Conservation (phyloP, 139 green algal species). For the Volvox africanus region DNA sequence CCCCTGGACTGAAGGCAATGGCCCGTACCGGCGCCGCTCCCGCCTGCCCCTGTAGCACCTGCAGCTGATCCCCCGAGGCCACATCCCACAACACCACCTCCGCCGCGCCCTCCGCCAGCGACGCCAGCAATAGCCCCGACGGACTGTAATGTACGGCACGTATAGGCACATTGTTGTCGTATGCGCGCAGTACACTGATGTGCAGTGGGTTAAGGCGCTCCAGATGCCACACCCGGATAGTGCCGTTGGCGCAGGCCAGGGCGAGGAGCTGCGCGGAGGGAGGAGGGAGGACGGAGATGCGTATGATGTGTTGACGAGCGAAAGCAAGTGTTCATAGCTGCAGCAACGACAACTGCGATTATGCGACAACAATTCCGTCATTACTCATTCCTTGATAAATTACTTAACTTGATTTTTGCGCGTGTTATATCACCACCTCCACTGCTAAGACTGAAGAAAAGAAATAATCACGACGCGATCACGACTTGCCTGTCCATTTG, state of each 20-base stretch:
- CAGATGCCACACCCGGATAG: slow-evolving; percentile 25
- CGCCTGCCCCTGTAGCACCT: not conserved
- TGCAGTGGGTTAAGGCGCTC: slow-evolving; percentile 6
- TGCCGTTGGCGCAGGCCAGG: slow-evolving; percentile 34
- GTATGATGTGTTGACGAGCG: no score
- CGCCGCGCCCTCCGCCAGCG: not conserved
- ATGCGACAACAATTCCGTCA: no score
- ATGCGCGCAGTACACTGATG: slow-evolving; percentile 10
- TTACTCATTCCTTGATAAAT: no score
- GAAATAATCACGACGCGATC: no score
- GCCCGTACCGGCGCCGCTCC: not conserved
- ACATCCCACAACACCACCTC: slow-evolving; percentile 43
- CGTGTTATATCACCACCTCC: no score
- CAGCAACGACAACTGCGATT: no score
- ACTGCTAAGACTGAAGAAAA: no score
- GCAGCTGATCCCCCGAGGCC: not conserved
- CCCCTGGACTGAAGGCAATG: slow-evolving; percentile 25
- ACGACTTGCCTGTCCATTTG: slow-evolving; percentile 22
- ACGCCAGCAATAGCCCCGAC: slow-evolving; percentile 33
- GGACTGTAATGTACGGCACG: slow-evolving; percentile 4
- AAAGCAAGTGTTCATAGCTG: no score
- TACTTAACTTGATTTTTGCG: no score
- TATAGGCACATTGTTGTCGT: not conserved
- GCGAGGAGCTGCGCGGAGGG: slow-evolving; percentile 17
- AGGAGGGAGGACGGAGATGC: not conserved